phyloP scores from a whole-genome alignment of 2,329 filamentous ascomycete species.

The Pseudogymnoascus sp. region DNA sequence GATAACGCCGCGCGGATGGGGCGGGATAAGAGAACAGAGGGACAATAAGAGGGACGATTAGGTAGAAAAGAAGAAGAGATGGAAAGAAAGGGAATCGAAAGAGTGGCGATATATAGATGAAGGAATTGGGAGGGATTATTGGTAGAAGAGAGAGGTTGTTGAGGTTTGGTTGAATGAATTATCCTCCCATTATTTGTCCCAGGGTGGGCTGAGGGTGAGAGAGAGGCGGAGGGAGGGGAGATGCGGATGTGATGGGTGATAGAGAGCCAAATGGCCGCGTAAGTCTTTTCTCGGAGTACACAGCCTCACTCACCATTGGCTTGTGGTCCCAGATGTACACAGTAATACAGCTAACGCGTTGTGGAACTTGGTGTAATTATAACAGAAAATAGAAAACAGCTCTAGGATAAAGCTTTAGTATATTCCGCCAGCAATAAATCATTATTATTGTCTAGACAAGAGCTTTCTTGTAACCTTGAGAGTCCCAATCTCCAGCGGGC shows the following conservation, averaged over 20 bases:
- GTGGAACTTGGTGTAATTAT: background rate
- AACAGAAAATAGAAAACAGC: background rate
- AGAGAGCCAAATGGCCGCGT: background rate
- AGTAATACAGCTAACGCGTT: background rate
- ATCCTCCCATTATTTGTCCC: background rate
- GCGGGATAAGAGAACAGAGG: background rate
- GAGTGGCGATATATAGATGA: constrained; percentile 3
- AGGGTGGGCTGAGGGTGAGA: background rate
- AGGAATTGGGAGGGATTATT: background rate
- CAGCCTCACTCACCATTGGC: constrained; percentile 5
- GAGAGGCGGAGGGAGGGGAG: background rate
- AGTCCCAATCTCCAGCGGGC: background rate
- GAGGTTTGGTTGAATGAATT: background rate
- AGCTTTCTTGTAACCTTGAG: background rate
- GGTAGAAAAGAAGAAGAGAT: constrained; percentile 1
- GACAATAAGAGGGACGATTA: background rate
- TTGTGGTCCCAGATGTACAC: background rate
- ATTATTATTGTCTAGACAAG: background rate
- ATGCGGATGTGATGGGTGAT: background rate
- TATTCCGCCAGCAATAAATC: background rate
- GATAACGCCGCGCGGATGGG: background rate
- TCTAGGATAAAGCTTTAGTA: background rate
- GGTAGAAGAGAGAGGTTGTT: background rate
- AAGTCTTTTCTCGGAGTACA: background rate
- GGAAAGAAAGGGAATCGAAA: background rate